Percentiles rank a stretch among this genome's conserved stretches.
These are phyloP conservation scores for Magnolia officinalis DNA, from an alignment of 164 flowering plant genomes.

Conservation along the genomic window DNA sequence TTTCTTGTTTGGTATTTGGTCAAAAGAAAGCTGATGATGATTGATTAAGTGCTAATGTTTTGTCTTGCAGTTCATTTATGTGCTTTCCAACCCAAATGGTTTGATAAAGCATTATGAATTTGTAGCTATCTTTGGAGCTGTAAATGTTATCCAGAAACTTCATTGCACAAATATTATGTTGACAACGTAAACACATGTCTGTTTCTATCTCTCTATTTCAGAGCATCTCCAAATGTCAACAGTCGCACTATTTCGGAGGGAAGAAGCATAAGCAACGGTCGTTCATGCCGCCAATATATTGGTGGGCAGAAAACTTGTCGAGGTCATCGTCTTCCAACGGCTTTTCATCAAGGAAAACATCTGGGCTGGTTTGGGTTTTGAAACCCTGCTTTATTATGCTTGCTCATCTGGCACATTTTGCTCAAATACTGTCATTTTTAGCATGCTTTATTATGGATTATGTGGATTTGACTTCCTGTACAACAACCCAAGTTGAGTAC, in stretches of 20 bases:
- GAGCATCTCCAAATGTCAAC: conserved; percentile 41
- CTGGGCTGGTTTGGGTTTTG: background rate
- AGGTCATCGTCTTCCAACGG: conserved; percentile 38
- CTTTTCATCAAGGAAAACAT: conserved; percentile 25
- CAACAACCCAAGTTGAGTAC: too few relatives aligned
- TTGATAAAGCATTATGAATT: conserved; percentile 73
- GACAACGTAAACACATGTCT: too few relatives aligned
- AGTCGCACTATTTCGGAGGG: conserved; percentile 49
- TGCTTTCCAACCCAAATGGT: conserved; percentile 53
- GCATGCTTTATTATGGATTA: too few relatives aligned
- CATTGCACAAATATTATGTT: too few relatives aligned
- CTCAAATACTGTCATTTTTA: too few relatives aligned
- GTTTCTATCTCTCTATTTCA: background rate
- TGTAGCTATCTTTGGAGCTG: conserved; percentile 64
- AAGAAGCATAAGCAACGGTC: conserved; percentile 66
- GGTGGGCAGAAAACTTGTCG: conserved; percentile 57
- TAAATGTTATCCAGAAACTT: conserved; percentile 13
- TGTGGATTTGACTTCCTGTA: too few relatives aligned
- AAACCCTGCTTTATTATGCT: too few relatives aligned
- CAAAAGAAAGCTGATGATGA: background rate
- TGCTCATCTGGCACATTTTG: too few relatives aligned
- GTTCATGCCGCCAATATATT: conserved; percentile 54
- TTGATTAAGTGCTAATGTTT: background rate
- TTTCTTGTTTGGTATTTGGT: too few relatives aligned
- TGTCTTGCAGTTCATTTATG: conserved; percentile 62